phyloP scores from a whole-genome alignment of 441 rosid species.

The Breynia disticha region DNA sequence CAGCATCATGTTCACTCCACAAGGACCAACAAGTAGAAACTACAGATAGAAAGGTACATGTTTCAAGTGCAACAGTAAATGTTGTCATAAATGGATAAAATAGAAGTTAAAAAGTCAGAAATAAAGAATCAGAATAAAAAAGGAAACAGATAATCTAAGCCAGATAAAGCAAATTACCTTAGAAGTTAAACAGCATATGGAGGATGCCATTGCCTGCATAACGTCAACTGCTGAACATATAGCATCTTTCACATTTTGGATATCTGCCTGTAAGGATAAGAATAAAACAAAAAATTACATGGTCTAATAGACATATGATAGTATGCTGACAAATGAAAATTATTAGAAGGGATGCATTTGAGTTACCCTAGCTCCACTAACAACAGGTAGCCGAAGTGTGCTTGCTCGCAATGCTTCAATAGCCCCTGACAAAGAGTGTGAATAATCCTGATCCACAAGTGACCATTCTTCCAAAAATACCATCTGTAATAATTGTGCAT shows the following conservation, averaged over 20 bases:
- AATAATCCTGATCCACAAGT: conserved; percentile 46
- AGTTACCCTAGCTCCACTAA: conserved; percentile 66
- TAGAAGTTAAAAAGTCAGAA: no score
- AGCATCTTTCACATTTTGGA: conserved; percentile 62
- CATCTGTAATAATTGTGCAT: conserved; percentile 38
- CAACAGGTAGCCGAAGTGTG: conserved; percentile 88
- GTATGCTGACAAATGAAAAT: not conserved
- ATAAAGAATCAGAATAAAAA: no score
- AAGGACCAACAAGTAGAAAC: no score
- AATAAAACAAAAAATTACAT: conserved; percentile 4
- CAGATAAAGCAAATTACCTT: conserved; percentile 37
- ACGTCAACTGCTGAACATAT: conserved; percentile 78
- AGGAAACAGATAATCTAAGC: no score
- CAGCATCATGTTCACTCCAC: no score
- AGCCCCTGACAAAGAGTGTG: conserved; percentile 61
- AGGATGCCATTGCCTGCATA: conserved; percentile 80
- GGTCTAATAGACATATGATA: conserved; percentile 9
- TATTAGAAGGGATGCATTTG: conserved; percentile 5
- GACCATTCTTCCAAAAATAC: conserved; percentile 50
- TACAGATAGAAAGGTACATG: no score
- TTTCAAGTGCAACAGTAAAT: no score
- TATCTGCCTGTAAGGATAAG: conserved; percentile 49
- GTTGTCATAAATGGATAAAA: no score
- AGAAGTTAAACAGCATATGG: conserved; percentile 49
- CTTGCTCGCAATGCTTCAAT: conserved; percentile 68